Evolutionary conservation across 768 basidiomycete genomes (phyloP).

Genomic region (Suillus paluster): DNA sequence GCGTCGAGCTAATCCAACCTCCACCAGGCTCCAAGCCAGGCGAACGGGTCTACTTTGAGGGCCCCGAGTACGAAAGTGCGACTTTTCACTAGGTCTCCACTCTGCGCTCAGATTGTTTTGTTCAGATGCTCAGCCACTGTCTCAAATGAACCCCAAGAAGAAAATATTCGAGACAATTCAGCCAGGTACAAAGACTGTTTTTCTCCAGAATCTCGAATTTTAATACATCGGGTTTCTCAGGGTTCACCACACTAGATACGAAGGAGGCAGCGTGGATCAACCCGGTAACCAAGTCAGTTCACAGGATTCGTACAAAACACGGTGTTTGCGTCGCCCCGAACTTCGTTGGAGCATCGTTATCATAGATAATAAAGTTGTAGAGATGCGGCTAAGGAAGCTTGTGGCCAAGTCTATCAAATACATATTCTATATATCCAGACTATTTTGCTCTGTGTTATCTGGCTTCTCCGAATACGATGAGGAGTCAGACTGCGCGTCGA

Average conservation of each 20-base stretch:
- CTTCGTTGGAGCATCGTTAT: conserved; percentile 89
- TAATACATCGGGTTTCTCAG: conserved; percentile 37
- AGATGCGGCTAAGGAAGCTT: not conserved
- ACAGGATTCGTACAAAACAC: conserved; percentile 84
- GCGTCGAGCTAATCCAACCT: conserved; percentile 90
- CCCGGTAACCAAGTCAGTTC: conserved; percentile 73
- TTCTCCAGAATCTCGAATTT: conserved; percentile 10
- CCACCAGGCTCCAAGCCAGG: conserved; percentile 87
- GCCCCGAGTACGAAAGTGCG: conserved; percentile 81
- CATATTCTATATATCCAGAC: not conserved
- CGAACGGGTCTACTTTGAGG: conserved; percentile 95
- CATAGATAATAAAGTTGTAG: conserved; percentile 48
- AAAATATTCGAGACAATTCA: conserved; percentile 98
- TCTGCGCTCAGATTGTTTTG: conserved; percentile 6
- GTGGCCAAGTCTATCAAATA: not conserved
- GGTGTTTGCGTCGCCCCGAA: conserved; percentile 83
- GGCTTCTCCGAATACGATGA: conserved; percentile 12
- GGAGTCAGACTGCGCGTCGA: conserved; percentile 14
- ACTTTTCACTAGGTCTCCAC: not conserved
- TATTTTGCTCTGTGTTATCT: conserved; percentile 5
- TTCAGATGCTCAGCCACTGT: conserved; percentile 64
- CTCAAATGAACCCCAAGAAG: conserved; percentile 97
- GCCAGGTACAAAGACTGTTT: conserved; percentile 56
- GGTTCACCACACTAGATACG: conserved; percentile 87
- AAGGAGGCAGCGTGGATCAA: conserved; percentile 94